phyloP scores from a whole-genome alignment of 108 stramenopile species.

The Asterionellopsis glacialis region DNA sequence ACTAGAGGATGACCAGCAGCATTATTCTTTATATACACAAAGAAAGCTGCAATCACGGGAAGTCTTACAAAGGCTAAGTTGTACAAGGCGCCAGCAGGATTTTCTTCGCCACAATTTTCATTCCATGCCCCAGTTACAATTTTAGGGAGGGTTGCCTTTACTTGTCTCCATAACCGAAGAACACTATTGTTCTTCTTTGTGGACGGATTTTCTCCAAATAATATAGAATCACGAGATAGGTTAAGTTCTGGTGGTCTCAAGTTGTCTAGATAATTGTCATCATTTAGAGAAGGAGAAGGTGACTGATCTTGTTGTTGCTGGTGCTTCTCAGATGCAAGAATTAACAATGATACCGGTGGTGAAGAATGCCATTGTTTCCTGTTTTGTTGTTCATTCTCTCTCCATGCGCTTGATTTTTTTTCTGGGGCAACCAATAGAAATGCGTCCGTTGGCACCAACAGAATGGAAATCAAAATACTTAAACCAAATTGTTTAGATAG shows the following conservation, averaged over 20 bases:
- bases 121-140: slow-evolving; percentile 49
- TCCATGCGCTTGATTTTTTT: no score
- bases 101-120: slow-evolving; percentile 30
- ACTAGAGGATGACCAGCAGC: slow-evolving; percentile 44
- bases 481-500: no score
- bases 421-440: no score
- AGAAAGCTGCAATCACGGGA: slow-evolving; percentile 33
- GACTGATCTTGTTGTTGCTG: no score
- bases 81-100: slow-evolving; percentile 58
- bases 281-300: no score
- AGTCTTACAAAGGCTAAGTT: slow-evolving; percentile 57
- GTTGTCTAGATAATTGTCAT: slow-evolving; percentile 8
- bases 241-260: slow-evolving; percentile 53
- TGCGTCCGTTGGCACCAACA: no score
- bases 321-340: no score
- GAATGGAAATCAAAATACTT: no score
- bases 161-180: slow-evolving; percentile 35
- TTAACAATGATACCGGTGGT: no score
- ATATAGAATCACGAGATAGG: slow-evolving; percentile 46
- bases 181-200: slow-evolving; percentile 44
- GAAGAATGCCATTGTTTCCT: no score
- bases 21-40: slow-evolving; percentile 48
- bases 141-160: slow-evolving; percentile 31
- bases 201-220: slow-evolving; percentile 55
- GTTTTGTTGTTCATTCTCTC: no score